A percentile compares a stretch with the other conserved stretches of the same genome.
These are phyloP conservation scores for Saccharomycopsis hybrid DNA, from an alignment of 1,139 yeast genomes.

Conservation along the genomic window DNA sequence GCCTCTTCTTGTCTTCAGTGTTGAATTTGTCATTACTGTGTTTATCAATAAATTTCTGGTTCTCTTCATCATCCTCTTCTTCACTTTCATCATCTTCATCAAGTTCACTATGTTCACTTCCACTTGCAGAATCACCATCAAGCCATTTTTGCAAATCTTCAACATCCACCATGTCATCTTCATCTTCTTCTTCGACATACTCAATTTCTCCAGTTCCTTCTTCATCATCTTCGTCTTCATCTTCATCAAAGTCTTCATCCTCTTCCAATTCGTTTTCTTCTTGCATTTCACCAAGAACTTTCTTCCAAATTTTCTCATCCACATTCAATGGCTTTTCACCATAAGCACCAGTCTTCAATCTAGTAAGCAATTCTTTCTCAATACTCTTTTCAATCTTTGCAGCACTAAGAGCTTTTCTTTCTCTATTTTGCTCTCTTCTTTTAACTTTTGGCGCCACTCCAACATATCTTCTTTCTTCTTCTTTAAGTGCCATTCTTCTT, in stretches of 20 bases:
- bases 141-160: conserved; percentile 91
- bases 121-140: conserved; percentile 41
- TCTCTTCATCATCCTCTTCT: conserved; percentile 30
- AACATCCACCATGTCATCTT: conserved; percentile 82
- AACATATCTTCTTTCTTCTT: conserved; percentile 87
- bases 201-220: conserved; percentile 74
- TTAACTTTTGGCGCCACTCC: conserved; percentile 91
- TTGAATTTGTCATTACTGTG: conserved; percentile 19
- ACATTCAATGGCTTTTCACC: conserved; percentile 97
- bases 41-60: conserved; percentile 30
- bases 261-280: conserved; percentile 60
- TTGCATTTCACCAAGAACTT: conserved; percentile 74
- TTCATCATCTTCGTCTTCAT: conserved; percentile 45
- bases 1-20: conserved; percentile 14
- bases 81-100: conserved; percentile 28
- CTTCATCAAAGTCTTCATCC: conserved; percentile 53
- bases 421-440: conserved; percentile 89
- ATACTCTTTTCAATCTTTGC: conserved; percentile 95
- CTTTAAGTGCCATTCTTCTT: conserved; percentile 83
- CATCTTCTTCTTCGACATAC: conserved; percentile 74
- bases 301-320: conserved; percentile 93
- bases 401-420: conserved; percentile 92
- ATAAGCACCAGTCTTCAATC: conserved; percentile 95
- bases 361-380: conserved; percentile 87
- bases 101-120: conserved; percentile 30